phyloP scores from a whole-genome alignment of 1,284 basidiomycete genomes.

The Apiotrichum veenhuisii region DNA sequence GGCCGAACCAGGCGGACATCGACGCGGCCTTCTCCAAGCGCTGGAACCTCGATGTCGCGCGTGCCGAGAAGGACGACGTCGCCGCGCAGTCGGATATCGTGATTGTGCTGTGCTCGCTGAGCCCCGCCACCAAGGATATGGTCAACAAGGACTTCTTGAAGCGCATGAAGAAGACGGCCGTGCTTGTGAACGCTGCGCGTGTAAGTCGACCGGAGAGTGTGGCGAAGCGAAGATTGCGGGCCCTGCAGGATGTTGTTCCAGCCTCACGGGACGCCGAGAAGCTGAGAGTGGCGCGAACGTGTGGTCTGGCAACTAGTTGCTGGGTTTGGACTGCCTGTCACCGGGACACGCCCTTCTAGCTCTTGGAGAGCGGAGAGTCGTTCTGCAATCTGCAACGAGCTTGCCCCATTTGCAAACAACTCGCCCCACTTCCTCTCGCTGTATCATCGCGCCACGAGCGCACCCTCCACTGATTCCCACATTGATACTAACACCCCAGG shows the following conservation, averaged over 20 bases:
- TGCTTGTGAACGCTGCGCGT: slow-evolving; percentile 75
- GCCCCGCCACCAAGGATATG: slow-evolving; percentile 65
- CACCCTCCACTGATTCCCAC: no score
- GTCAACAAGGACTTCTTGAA: slow-evolving; percentile 67
- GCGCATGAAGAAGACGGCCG: slow-evolving; percentile 76
- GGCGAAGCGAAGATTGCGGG: no score
- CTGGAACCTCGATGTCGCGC: slow-evolving; percentile 57
- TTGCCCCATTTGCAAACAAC: no score
- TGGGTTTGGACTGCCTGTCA: no score
- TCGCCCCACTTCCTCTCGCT: background rate
- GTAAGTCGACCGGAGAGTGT: slow-evolving; percentile 50
- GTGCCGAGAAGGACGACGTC: slow-evolving; percentile 62
- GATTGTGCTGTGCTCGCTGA: slow-evolving; percentile 79
- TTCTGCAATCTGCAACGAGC: no score
- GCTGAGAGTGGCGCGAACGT: no score
- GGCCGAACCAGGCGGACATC: slow-evolving; percentile 50
- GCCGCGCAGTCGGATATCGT: slow-evolving; percentile 73
- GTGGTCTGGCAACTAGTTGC: no score
- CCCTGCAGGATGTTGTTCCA: no score
- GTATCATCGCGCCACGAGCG: no score
- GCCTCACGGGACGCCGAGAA: no score
- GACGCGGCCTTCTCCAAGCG: slow-evolving; percentile 56
- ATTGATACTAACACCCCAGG: slow-evolving; percentile 31
- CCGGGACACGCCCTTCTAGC: no score
- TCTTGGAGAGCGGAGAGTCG: no score